Percentiles rank a stretch among this genome's conserved stretches.
Evolutionary conservation across 176 grass and related monocot species (phyloP).

Genomic region (Zizania latifolia): DNA sequence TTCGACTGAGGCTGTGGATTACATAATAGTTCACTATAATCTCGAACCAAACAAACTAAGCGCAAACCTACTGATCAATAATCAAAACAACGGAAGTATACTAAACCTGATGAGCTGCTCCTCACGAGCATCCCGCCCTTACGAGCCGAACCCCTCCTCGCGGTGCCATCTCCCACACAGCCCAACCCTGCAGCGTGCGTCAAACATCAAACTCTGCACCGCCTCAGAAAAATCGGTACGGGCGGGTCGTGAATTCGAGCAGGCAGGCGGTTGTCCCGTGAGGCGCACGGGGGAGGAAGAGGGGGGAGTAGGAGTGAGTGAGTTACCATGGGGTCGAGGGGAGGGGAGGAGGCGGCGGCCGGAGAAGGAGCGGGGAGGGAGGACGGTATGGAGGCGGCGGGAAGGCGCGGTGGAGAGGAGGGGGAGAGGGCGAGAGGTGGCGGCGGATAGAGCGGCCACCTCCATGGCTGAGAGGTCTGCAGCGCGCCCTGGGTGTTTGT

Average conservation of each 20-base stretch:
- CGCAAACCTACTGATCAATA: neutral
- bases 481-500: slow-evolving; percentile 21
- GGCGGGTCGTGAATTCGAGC: neutral
- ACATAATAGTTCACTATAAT: neutral
- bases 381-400: neutral
- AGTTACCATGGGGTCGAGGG: slow-evolving; percentile 11
- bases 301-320: neutral
- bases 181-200: slow-evolving; percentile 14
- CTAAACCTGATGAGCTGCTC: slow-evolving; percentile 49
- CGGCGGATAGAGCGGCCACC: slow-evolving; percentile 12
- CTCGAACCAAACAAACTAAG: neutral
- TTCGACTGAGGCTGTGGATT: slow-evolving; percentile 37
- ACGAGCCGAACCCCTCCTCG: neutral
- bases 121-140: neutral
- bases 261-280: neutral
- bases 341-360: neutral
- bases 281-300: neutral
- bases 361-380: neutral
- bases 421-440: slow-evolving; percentile 23
- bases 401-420: slow-evolving; percentile 31
- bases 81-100: neutral
- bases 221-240: neutral
- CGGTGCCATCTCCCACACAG: neutral
- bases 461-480: slow-evolving; percentile 30
- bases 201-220: neutral